Conservation (phyloP, 1,284 basidiomycete species). For the Exobasidium rhododendri region DNA sequence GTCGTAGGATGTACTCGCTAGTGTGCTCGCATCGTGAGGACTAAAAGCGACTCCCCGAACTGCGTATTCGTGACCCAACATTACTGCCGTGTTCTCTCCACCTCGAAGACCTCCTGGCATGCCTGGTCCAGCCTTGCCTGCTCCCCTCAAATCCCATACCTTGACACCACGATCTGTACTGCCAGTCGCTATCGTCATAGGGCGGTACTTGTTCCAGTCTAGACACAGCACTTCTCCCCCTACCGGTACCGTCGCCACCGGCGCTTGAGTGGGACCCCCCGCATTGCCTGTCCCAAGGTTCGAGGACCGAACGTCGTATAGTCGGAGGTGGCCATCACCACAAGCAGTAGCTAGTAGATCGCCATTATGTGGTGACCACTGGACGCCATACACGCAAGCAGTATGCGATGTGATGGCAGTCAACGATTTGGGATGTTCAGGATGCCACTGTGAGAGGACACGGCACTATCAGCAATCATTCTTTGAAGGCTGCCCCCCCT, state of each 20-base stretch:
- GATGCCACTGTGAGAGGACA: conserved; percentile 64
- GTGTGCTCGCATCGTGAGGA: conserved; percentile 68
- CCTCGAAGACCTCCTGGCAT: conserved; percentile 4
- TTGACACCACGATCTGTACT: conserved; percentile 76
- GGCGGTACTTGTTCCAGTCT: conserved; percentile 90
- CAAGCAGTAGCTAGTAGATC: conserved; percentile 76
- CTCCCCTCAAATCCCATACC: conserved; percentile 68
- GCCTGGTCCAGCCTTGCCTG: conserved; percentile 10
- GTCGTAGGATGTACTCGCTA: conserved; percentile 86
- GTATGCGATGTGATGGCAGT: conserved; percentile 76
- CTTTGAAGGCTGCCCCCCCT: neutral
- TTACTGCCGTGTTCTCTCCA: conserved; percentile 27
- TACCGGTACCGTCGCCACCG: conserved; percentile 30
- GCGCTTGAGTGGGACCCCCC: conserved; percentile 13
- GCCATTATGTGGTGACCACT: conserved; percentile 86
- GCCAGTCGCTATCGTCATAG: conserved; percentile 71
- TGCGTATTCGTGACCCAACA: conserved; percentile 59
- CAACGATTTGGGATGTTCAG: conserved; percentile 73
- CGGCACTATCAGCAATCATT: no score
- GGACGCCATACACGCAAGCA: conserved; percentile 79
- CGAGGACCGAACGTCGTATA: conserved; percentile 40
- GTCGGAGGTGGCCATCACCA: conserved; percentile 61
- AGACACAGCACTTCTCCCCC: conserved; percentile 63
- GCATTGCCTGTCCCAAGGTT: conserved; percentile 1
- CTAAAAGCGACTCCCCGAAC: conserved; percentile 58